Percentiles rank a stretch among this genome's conserved stretches.
Evolutionary conservation across 352 stramenopile genomes (phyloP).

Genomic region (Phytophthora meadii): DNA sequence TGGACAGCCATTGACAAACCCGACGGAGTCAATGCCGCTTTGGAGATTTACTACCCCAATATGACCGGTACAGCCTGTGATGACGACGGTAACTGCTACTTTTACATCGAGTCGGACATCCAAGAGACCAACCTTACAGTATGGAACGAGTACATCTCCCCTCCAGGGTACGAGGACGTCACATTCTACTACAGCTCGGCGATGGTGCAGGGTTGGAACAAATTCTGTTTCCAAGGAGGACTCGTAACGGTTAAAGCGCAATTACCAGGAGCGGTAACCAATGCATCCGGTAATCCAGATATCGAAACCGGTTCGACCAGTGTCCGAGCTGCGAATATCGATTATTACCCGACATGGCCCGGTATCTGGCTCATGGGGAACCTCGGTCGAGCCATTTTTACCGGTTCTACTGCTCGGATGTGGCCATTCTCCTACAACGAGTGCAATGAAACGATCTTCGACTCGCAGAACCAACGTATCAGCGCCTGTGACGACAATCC

Average conservation of each 20-base stretch:
- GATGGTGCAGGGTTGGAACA: slow-evolving; percentile 95
- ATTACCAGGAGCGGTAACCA: slow-evolving; percentile 64
- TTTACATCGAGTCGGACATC: slow-evolving; percentile 58
- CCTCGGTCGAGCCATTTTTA: slow-evolving; percentile 95
- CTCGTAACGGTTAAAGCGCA: slow-evolving; percentile 90
- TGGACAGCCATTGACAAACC: slow-evolving; percentile 90
- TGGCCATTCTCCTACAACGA: slow-evolving; percentile 97
- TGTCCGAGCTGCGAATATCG: slow-evolving; percentile 27
- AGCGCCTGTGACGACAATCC: slow-evolving; percentile 92
- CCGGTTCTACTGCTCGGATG: slow-evolving; percentile 92
- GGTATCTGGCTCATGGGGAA: slow-evolving; percentile 97
- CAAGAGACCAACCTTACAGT: slow-evolving; percentile 56
- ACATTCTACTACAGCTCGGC: slow-evolving; percentile 65
- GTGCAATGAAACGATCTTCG: slow-evolving; percentile 81
- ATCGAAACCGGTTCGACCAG: slow-evolving; percentile 36
- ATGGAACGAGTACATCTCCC: slow-evolving; percentile 70
- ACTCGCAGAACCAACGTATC: slow-evolving; percentile 69
- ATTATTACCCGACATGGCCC: slow-evolving; percentile 88
- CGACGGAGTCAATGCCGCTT: slow-evolving; percentile 72
- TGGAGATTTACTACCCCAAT: slow-evolving; percentile 68
- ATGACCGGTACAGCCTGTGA: slow-evolving; percentile 75
- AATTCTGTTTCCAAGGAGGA: slow-evolving; percentile 95
- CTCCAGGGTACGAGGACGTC: slow-evolving; percentile 51
- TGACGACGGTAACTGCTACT: slow-evolving; percentile 55
- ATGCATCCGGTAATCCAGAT: slow-evolving; percentile 53